These are phyloP conservation scores for Oryza meridionalis DNA, from an alignment of 176 grass and related monocot genomes.

Conservation along the genomic window DNA sequence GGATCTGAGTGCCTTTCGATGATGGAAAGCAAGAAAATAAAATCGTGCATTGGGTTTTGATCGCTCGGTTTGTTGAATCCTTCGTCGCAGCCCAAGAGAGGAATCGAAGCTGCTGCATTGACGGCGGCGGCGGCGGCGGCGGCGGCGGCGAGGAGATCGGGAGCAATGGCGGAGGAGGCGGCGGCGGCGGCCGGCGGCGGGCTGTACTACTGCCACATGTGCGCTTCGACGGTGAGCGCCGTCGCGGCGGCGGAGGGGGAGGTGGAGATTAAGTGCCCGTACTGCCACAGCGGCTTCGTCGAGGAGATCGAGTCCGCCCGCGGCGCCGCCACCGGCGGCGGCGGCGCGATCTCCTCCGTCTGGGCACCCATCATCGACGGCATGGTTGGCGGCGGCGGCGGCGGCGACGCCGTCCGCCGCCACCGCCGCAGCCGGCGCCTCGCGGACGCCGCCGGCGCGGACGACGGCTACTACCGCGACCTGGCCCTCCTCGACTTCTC, in stretches of 20 bases:
- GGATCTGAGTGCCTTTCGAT: neutral
- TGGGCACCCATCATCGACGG: constrained; percentile 65
- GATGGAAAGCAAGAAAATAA: neutral
- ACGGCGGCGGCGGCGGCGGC: neutral
- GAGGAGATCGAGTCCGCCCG: constrained; percentile 79
- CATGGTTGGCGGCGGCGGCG: constrained; percentile 47
- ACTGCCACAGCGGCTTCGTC: constrained; percentile 78
- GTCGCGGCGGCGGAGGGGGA: constrained; percentile 46
- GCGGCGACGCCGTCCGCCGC: constrained; percentile 51
- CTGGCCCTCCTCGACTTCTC: constrained; percentile 34
- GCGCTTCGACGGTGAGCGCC: constrained; percentile 64
- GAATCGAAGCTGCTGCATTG: constrained; percentile 41
- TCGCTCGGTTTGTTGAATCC: neutral
- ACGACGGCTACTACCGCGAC: constrained; percentile 28
- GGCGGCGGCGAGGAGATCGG: constrained; percentile 21
- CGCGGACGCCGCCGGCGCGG: constrained; percentile 5
- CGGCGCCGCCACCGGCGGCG: neutral
- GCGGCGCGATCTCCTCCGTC: constrained; percentile 48
- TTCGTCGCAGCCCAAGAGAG: constrained; percentile 30
- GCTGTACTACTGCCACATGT: constrained; percentile 88
- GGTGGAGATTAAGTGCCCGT: constrained; percentile 79
- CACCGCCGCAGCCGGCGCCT: constrained; percentile 39
- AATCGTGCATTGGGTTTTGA: constrained; percentile 19
- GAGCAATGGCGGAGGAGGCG: constrained; percentile 56
- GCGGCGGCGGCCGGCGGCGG: constrained; percentile 18